Evolutionary conservation across 257 asterid species (phyloP).

Genomic region (Solanum tarapatanum): DNA sequence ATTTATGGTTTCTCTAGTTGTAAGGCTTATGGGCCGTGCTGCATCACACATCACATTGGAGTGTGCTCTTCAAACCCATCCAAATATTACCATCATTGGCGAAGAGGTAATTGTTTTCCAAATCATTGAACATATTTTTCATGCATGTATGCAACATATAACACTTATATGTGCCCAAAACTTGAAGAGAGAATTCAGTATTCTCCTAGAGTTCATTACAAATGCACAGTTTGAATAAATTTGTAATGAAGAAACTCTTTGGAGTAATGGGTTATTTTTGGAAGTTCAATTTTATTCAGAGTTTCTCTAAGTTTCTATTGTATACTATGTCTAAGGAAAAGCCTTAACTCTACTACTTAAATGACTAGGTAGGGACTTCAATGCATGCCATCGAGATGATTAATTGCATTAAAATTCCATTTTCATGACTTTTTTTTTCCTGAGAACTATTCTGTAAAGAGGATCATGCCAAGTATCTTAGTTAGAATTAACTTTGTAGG

Average conservation of each 20-base stretch:
- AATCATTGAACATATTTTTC: background rate
- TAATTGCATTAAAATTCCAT: background rate
- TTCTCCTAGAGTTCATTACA: background rate
- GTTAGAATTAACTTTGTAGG: background rate
- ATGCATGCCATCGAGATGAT: background rate
- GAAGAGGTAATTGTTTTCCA: slow-evolving; percentile 61
- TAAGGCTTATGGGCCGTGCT: slow-evolving; percentile 98
- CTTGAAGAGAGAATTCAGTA: background rate
- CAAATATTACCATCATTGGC: slow-evolving; percentile 86
- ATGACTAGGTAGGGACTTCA: background rate
- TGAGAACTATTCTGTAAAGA: background rate
- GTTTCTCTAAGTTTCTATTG: background rate
- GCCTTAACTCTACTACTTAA: background rate
- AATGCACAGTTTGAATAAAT: background rate
- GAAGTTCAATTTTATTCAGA: background rate
- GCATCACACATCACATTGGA: slow-evolving; percentile 98
- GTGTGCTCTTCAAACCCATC: slow-evolving; percentile 97
- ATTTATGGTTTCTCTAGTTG: slow-evolving; percentile 37
- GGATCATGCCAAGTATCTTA: background rate
- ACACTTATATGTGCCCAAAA: background rate
- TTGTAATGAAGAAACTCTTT: background rate
- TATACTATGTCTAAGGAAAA: background rate
- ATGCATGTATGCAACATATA: background rate
- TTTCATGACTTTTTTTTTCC: background rate
- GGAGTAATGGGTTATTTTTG: background rate